phyloP scores from a whole-genome alignment of 2,329 filamentous ascomycete genomes.

The Helminthosporium solani region DNA sequence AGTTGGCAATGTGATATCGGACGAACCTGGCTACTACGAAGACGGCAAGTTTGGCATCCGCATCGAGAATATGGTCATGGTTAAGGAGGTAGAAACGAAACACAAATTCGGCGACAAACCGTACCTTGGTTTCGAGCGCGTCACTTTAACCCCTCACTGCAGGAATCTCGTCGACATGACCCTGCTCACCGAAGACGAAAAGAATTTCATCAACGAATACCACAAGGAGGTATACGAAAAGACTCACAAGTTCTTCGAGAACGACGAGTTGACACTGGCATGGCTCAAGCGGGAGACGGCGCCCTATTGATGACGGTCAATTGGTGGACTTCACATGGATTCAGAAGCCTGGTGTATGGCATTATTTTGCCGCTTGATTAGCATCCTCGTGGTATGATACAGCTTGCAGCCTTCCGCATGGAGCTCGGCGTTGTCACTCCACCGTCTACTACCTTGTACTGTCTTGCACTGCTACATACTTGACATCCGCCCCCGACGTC shows the following conservation, averaged over 20 bases:
- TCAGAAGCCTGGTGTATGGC: constrained; percentile 3
- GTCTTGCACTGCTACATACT: neutral
- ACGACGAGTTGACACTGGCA: constrained; percentile 67
- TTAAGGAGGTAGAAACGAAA: constrained; percentile 81
- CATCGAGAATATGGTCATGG: constrained; percentile 94
- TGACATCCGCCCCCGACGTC: constrained; percentile 5
- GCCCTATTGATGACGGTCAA: constrained; percentile 45
- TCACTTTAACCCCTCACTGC: constrained; percentile 96
- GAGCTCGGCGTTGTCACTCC: constrained; percentile 14
- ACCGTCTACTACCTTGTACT: neutral
- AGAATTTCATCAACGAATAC: constrained; percentile 83
- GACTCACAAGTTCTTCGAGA: constrained; percentile 73
- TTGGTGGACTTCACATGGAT: neutral
- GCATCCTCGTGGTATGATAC: constrained; percentile 14
- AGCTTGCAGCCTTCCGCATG: constrained; percentile 13
- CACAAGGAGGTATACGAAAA: constrained; percentile 79
- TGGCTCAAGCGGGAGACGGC: constrained; percentile 90
- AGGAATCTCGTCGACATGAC: constrained; percentile 77
- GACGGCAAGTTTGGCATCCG: constrained; percentile 93
- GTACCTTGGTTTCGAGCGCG: constrained; percentile 92
- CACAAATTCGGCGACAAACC: constrained; percentile 91
- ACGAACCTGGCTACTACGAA: constrained; percentile 96
- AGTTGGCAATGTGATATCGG: constrained; percentile 91
- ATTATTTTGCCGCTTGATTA: constrained; percentile 8
- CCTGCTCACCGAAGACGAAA: constrained; percentile 72